A percentile compares a stretch with the other conserved stretches of the same genome.
These are phyloP conservation scores for Ballota nigra DNA, from an alignment of 257 asterid species.

Conservation along the genomic window DNA sequence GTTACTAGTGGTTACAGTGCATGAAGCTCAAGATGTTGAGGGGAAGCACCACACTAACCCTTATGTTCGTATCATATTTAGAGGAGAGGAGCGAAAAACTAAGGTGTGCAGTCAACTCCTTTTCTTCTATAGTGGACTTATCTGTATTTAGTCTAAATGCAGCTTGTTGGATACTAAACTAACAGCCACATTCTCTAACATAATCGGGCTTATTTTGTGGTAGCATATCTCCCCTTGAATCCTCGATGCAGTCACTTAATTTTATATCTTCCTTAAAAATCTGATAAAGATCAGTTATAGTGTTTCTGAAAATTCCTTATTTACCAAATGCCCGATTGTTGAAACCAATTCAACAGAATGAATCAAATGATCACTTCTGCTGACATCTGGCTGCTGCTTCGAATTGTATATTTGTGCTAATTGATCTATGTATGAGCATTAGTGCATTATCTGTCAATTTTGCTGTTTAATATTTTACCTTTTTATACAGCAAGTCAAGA, in stretches of 20 bases:
- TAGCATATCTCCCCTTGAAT: not conserved
- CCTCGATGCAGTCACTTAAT: not conserved
- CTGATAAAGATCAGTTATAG: not conserved
- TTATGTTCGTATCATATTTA: slow-evolving; percentile 65
- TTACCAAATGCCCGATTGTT: not conserved
- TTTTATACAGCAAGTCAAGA: slow-evolving; percentile 75
- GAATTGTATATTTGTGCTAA: not conserved
- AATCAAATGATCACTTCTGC: not conserved
- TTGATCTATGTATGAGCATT: not conserved
- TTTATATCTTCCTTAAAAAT: not conserved
- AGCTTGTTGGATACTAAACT: not conserved
- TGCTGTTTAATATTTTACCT: slow-evolving; percentile 11
- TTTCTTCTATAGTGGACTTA: not conserved
- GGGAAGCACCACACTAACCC: slow-evolving; percentile 99
- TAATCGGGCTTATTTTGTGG: not conserved
- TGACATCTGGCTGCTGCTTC: not conserved
- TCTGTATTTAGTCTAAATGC: not conserved
- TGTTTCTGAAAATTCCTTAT: not conserved
- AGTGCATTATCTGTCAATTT: not conserved
- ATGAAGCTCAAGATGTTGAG: slow-evolving; percentile 93
- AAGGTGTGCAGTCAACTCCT: slow-evolving; percentile 45
- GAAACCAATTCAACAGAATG: not conserved
- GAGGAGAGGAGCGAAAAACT: slow-evolving; percentile 92
- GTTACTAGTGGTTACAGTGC: slow-evolving; percentile 66
- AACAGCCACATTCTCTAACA: not conserved